phyloP scores from a whole-genome alignment of 345 rosid genomes.

The Diplotaxis tenuifolia region DNA sequence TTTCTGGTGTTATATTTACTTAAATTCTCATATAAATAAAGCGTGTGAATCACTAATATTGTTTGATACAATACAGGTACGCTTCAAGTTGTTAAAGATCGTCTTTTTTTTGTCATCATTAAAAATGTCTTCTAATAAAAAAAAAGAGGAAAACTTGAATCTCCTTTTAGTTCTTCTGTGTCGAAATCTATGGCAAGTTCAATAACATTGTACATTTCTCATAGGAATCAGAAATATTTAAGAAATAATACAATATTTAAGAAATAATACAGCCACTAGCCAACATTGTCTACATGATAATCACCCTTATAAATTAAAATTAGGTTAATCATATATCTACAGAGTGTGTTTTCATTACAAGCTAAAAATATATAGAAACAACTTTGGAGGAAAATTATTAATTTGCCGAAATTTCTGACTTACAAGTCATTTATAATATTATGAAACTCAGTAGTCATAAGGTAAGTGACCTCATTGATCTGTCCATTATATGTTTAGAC shows the following conservation, averaged over 20 bases:
- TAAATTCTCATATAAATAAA: background rate
- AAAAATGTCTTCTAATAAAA: background rate
- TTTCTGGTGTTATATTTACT: background rate
- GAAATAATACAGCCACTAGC: background rate
- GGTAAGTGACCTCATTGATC: constrained; percentile 30
- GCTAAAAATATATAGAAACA: background rate
- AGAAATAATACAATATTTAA: background rate
- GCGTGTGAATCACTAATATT: background rate
- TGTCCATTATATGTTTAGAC: constrained; percentile 23
- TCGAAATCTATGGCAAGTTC: background rate
- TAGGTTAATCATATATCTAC: background rate
- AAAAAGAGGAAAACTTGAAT: background rate
- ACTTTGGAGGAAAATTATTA: background rate
- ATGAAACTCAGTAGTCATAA: constrained; percentile 21
- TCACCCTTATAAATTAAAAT: background rate
- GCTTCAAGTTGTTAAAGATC: background rate
- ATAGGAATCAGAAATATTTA: background rate
- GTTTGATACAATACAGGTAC: background rate
- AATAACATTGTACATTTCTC: background rate
- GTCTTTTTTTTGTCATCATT: too few species aligned
- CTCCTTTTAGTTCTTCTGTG: background rate
- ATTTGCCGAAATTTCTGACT: constrained; percentile 32
- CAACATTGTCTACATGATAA: background rate
- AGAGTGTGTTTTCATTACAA: background rate
- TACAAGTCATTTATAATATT: background rate